These are phyloP conservation scores for Coniosporium tulheliwenetii DNA, from an alignment of 2,329 filamentous ascomycete genomes.

Conservation along the genomic window DNA sequence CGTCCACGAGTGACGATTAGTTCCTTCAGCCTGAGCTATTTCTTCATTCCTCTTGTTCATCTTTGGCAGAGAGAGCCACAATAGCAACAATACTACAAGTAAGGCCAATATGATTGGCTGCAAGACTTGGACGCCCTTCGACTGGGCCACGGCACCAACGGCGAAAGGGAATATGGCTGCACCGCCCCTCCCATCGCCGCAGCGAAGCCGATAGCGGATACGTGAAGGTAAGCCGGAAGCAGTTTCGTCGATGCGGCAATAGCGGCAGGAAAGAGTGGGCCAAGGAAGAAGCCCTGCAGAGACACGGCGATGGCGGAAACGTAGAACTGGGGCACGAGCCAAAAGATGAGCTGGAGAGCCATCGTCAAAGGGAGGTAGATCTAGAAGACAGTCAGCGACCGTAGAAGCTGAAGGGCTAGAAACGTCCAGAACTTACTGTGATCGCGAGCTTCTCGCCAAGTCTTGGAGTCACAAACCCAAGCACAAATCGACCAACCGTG, in stretches of 20 bases:
- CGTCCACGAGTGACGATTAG: too few species aligned
- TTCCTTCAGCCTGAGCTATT: too few species aligned
- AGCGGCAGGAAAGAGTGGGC: conserved; percentile 8
- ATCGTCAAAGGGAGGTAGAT: conserved; percentile 51
- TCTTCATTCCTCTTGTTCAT: conserved; percentile 25
- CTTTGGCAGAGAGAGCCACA: conserved; percentile 36
- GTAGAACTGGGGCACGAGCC: conserved; percentile 64
- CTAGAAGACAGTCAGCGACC: conserved; percentile 7
- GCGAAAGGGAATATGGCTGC: conserved; percentile 51
- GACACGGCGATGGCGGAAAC: conserved; percentile 57
- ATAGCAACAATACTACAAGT: conserved; percentile 30
- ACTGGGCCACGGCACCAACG: conserved; percentile 52
- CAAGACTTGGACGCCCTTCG: conserved; percentile 41
- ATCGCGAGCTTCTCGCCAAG: conserved; percentile 53
- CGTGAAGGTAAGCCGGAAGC: conserved; percentile 56
- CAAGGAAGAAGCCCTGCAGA: conserved; percentile 55
- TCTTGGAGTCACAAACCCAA: conserved; percentile 62
- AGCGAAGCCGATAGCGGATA: conserved; percentile 64
- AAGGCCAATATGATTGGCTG: conserved; percentile 44
- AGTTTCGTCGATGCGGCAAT: conserved; percentile 55
- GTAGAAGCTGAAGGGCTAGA: conserved; percentile 22
- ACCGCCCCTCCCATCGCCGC: conserved; percentile 63
- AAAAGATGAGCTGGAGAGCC: conserved; percentile 56
- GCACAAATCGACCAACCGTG: conserved; percentile 53
- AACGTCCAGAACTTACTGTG: conserved; percentile 14